A percentile compares a stretch with the other conserved stretches of the same genome.
Evolutionary conservation across 106 monocot species (phyloP).

Genomic region (Platanthera zijinensis): DNA sequence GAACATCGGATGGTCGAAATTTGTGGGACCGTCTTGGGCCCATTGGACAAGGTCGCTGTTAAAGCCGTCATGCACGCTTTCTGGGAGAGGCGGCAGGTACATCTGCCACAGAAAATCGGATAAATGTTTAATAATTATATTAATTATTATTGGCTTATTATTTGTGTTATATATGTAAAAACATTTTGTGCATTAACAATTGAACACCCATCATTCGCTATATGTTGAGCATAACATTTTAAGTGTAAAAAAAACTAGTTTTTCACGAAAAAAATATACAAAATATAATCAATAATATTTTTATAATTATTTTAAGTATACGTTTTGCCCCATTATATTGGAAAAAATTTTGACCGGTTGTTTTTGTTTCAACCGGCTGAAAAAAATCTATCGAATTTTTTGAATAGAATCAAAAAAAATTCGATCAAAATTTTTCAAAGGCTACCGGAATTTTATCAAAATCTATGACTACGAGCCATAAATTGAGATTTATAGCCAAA

Average conservation of each 20-base stretch:
- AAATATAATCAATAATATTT: not conserved
- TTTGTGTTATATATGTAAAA: not conserved
- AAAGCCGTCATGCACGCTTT: slow-evolving; percentile 12
- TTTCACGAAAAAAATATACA: not conserved
- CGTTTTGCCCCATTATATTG: no score
- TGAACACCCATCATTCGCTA: no score
- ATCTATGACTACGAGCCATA: not conserved
- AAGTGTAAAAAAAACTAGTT: not conserved
- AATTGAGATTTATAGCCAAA: not conserved
- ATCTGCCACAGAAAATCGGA: slow-evolving; percentile 13
- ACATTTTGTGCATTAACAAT: no score
- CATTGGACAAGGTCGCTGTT: slow-evolving; percentile 31
- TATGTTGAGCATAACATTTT: no score
- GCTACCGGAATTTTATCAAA: no score
- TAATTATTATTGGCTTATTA: no score
- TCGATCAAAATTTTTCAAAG: no score
- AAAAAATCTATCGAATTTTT: no score
- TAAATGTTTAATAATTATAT: not conserved
- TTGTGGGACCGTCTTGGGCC: slow-evolving; percentile 20
- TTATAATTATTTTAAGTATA: no score
- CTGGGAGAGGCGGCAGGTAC: slow-evolving; percentile 27
- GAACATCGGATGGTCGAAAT: slow-evolving; percentile 24
- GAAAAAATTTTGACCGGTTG: no score
- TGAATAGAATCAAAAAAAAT: no score
- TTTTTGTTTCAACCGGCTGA: no score